Evolutionary conservation across 768 basidiomycete species (phyloP), one percentile per base, ranked within the genome.

Genomic region (Lanmaoa pseudosensibilis): DNA sequence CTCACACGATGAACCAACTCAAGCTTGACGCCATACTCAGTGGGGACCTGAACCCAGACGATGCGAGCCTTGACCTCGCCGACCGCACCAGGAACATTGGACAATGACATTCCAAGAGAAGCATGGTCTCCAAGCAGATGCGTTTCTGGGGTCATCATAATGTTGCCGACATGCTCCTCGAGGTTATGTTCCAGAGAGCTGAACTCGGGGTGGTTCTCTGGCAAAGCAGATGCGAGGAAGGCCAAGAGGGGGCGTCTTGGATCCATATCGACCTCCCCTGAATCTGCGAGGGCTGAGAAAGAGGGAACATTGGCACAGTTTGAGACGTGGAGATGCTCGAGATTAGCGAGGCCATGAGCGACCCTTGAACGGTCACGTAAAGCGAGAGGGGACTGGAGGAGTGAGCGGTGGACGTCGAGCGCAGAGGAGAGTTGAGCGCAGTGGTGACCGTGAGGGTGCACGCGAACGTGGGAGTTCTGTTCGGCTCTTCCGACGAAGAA

Each of bases 21-120:
- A 38, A 96, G 79, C 30, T 81, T 78, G 11, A 82, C 80, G 33
- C 80, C 83, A n/a, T 81, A 73, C 38, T 83, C 79, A 45, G 77
- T 79, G 15, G 92, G 91, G 11, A 94, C 85, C 68, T 95, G 92
- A 19, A 91, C 77, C 69, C 93, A 95, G 0, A 87, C 88, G 55
- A 94, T 73, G 55, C 80, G 81, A 2, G 86, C 86, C 75, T 91
- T 90, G 66, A 94, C 92, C 11, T 93, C 88, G 61, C 80, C 85
- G 53, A 92, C 80, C 2, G 94, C 71, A 57, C 88, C 90, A 8
- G 91, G 92, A 16, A 90, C 90, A 21, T 63, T 67, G 51, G 59
- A 56, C 34, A 67, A 30, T 0, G 56, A 50, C 71, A 62, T 69
- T 37, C 76, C 75, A 32, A 75, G 58, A 13, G 77, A 72, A 21